Evolutionary conservation across 139 green algal species (phyloP).

Genomic region (Tetraselmis striata): DNA sequence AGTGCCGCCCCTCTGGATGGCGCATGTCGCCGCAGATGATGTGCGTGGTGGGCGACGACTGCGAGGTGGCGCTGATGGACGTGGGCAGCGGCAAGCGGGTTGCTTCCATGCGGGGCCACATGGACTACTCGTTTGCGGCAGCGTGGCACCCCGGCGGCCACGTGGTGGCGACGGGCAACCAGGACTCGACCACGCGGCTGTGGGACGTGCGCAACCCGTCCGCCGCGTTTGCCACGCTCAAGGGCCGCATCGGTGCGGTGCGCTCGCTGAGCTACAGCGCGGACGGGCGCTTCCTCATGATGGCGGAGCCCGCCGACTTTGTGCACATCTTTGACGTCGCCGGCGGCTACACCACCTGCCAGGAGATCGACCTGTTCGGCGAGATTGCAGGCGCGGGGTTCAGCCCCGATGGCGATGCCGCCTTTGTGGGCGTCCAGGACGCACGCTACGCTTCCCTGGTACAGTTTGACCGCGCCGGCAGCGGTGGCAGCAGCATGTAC

Average conservation of each 20-base stretch:
- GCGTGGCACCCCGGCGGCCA: conserved; percentile 82
- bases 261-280: conserved; percentile 63
- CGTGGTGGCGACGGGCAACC: conserved; percentile 85
- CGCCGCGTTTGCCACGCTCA: conserved; percentile 39
- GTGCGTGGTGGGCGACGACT: conserved; percentile 70
- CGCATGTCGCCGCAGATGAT: conserved; percentile 25
- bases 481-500: too few relatives aligned
- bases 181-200: conserved; percentile 76
- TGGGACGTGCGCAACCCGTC: conserved; percentile 65
- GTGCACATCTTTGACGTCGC: conserved; percentile 80
- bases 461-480: conserved; percentile 21
- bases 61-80: conserved; percentile 19
- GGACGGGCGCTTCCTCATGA: conserved; percentile 69
- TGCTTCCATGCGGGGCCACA: conserved; percentile 56
- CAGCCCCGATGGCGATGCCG: conserved; percentile 23
- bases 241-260: conserved; percentile 49
- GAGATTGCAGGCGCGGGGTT: conserved; percentile 40
- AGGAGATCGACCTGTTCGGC: conserved; percentile 43
- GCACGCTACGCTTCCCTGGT: conserved; percentile 21
- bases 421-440: conserved; percentile 28
- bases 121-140: conserved; percentile 88
- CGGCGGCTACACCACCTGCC: conserved; percentile 20
- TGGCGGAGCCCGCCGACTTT: conserved; percentile 87
- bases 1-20: too few relatives aligned
- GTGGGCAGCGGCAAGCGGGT: conserved; percentile 10